phyloP scores from a whole-genome alignment of 495 filamentous ascomycete genomes.

The Annulohypoxylon bovei region DNA sequence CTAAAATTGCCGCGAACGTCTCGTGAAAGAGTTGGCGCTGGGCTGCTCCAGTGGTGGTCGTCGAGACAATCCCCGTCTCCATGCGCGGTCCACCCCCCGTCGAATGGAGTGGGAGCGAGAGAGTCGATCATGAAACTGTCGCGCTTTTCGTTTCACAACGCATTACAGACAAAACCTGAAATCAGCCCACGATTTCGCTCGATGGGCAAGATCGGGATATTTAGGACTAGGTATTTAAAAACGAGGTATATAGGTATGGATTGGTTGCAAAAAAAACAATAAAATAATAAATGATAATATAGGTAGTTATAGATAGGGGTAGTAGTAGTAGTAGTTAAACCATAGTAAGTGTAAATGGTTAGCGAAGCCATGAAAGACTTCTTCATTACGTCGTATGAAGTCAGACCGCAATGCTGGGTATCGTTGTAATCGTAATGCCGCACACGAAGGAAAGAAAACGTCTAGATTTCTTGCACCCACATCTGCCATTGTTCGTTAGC shows the following conservation, averaged over 20 bases:
- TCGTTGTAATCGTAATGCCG: conserved; percentile 45
- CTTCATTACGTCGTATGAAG: conserved; percentile 48
- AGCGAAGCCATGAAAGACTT: conserved; percentile 25
- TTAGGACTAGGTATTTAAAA: conserved; percentile 6
- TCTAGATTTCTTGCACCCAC: conserved; percentile 71
- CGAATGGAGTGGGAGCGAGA: not conserved
- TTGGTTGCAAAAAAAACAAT: conserved; percentile 16
- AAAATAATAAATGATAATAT: not conserved
- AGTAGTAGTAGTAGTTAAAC: not conserved
- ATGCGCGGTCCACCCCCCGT: not conserved
- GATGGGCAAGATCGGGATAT: not conserved
- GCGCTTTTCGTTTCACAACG: conserved; percentile 35
- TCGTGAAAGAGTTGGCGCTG: not conserved
- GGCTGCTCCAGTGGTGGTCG: conserved; percentile 5
- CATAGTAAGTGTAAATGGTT: conserved; percentile 8
- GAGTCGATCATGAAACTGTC: conserved; percentile 28
- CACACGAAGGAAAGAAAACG: conserved; percentile 37
- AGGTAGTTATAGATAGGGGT: not conserved
- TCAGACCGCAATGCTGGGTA: conserved; percentile 49
- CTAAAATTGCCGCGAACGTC: not conserved
- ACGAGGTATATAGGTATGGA: conserved; percentile 19
- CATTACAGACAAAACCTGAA: conserved; percentile 27
- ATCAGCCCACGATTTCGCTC: conserved; percentile 24
- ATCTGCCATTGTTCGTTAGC: conserved; percentile 58
- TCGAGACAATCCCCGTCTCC: not conserved